Evolutionary conservation across 2,329 filamentous ascomycete genomes (phyloP).

Genomic region (Cadophora luteo-olivacea): DNA sequence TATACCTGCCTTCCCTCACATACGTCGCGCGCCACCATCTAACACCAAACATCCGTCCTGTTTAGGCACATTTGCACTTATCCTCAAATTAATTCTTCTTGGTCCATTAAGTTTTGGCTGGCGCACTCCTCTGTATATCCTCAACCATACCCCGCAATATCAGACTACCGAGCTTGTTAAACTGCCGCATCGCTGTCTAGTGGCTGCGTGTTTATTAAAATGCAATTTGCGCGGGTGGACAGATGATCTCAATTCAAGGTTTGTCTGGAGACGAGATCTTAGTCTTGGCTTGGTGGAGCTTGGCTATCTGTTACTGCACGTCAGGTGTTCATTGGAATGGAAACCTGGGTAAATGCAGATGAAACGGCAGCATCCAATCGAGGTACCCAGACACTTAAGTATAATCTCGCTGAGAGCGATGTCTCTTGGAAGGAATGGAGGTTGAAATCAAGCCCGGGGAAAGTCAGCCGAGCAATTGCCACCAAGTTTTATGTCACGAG

Average conservation of each 20-base stretch:
- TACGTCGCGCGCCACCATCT: not conserved
- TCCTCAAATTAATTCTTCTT: not conserved
- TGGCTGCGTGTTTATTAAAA: conserved; percentile 13
- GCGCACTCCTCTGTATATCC: not conserved
- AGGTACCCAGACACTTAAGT: not conserved
- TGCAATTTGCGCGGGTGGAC: conserved; percentile 1
- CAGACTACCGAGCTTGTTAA: not conserved
- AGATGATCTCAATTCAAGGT: not conserved
- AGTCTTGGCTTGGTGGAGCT: conserved; percentile 1
- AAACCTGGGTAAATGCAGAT: not conserved
- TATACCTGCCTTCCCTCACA: not conserved
- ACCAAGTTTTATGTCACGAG: too few species aligned
- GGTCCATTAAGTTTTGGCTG: not conserved
- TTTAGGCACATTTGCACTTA: not conserved
- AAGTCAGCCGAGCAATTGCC: too few species aligned
- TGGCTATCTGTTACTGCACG: not conserved
- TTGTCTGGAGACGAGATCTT: conserved; percentile 1
- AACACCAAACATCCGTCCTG: not conserved
- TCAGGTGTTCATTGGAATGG: not conserved
- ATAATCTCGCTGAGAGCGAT: too few species aligned
- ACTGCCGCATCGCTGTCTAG: not conserved
- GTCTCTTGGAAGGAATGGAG: too few species aligned
- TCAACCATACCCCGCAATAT: not conserved
- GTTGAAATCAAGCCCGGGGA: too few species aligned
- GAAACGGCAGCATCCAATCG: not conserved